Evolutionary conservation across 345 rosid species (phyloP), one percentile per base, ranked within the genome.

Genomic region (Heritiera fomes): DNA sequence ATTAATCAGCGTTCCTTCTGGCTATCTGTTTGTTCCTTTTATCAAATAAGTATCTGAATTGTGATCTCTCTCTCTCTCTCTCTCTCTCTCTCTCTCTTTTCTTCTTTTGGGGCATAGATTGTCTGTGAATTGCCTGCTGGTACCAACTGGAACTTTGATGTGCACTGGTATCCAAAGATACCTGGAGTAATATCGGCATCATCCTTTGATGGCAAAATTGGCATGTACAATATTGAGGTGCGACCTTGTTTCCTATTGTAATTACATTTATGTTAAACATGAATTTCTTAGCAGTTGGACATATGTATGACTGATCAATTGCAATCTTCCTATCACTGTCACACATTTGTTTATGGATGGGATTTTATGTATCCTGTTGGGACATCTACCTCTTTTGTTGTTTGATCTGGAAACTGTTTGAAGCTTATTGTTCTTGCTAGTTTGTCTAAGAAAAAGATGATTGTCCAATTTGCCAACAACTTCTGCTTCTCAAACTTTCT

Each of bases 171-270:
- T 85, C 87, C 98, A 47, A 90, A 86, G 87, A 91, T 97, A 72
- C 98, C 98, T 7, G 99, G 99, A 84, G 93, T 97, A 55, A 91
- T 97, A 82, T 88, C 98, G 77, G 96, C 99, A 77, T 97, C 98
- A 69, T 94, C 99, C 32, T 97, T 93, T 88, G 99, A 97, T 83
- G 98, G 98, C 60, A 93, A 93, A 87, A 90, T 97, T 82, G 98
- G 98, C 71, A 82, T 97, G 72, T 94, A 94, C 87, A 97, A 97
- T 82, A 90, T 93, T 78, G 99, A 97, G 99, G 99, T 94, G 43
- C 28, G 78, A 34, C 32, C 71, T 30, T 69, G 75, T 52, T 76
- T 52, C 49, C 11, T 73, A 2, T 55, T 43, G 50, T 46, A 38
- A 11, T 53, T 10, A 34, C 5, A 0, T 32, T 72, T 28, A 53